A percentile compares a stretch with the other conserved stretches of the same genome.
Evolutionary conservation across 257 asterid genomes (phyloP).

Genomic region (Plantago major): DNA sequence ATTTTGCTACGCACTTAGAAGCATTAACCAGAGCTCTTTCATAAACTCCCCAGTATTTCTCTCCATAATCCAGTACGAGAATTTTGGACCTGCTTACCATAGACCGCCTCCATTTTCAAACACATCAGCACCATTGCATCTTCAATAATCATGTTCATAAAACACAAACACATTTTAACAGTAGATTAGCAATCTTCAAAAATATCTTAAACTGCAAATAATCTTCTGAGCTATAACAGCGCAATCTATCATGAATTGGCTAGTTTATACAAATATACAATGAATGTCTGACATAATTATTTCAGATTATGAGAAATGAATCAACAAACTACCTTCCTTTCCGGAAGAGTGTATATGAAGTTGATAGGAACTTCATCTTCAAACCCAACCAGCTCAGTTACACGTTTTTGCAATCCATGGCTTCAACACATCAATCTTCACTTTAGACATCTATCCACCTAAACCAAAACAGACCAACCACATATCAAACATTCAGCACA

Average conservation of each 20-base stretch:
- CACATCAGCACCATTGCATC: slow-evolving; percentile 6
- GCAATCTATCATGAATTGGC: background rate
- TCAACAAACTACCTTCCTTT: slow-evolving; percentile 79
- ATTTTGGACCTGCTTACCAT: slow-evolving; percentile 91
- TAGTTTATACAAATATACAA: no score
- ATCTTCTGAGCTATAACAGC: no score
- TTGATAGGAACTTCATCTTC: slow-evolving; percentile 99
- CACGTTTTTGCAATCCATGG: slow-evolving; percentile 98
- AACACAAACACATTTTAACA: no score
- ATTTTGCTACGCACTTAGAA: slow-evolving; percentile 87
- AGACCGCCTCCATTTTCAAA: slow-evolving; percentile 71
- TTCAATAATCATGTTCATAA: no score
- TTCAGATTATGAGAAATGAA: background rate
- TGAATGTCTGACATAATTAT: no score
- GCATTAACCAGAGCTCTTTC: slow-evolving; percentile 93
- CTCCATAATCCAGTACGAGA: slow-evolving; percentile 98
- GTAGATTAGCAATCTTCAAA: no score
- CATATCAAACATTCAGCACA: slow-evolving; percentile 5
- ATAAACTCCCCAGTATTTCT: slow-evolving; percentile 95
- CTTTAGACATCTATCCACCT: slow-evolving; percentile 96
- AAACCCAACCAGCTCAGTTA: slow-evolving; percentile 92
- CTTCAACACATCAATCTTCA: slow-evolving; percentile 88
- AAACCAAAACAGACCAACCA: slow-evolving; percentile 11
- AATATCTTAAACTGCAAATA: no score
- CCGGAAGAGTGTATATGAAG: slow-evolving; percentile 80